Percentiles rank a stretch among this genome's conserved stretches.
phyloP scores from a whole-genome alignment of 768 basidiomycete species.

The Pleurotus tuber-regium region DNA sequence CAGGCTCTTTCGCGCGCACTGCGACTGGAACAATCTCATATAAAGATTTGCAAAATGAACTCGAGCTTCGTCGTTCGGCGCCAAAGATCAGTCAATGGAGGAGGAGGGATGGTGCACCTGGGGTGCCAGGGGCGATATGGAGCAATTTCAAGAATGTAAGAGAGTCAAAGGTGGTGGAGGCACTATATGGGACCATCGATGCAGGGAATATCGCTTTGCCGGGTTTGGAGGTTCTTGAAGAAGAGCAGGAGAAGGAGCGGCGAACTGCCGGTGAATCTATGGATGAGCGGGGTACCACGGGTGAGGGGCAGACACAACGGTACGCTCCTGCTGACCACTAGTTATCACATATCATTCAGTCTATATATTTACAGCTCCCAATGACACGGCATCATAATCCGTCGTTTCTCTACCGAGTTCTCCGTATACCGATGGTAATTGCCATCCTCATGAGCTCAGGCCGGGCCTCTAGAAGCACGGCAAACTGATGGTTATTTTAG shows the following conservation, averaged over 20 bases:
- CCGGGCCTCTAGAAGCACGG: no score
- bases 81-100: slow-evolving; percentile 41
- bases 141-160: slow-evolving; percentile 25
- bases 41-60: slow-evolving; percentile 15
- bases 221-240: slow-evolving; percentile 46
- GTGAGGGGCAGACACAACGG: no score
- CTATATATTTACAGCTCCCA: no score
- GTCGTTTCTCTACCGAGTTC: no score
- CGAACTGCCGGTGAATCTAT: slow-evolving; percentile 18
- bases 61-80: slow-evolving; percentile 24
- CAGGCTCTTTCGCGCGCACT: not conserved
- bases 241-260: slow-evolving; percentile 23
- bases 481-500: no score
- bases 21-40: slow-evolving; percentile 14
- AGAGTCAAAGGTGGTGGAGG: slow-evolving; percentile 44
- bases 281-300: slow-evolving; percentile 40
- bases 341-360: no score
- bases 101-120: slow-evolving; percentile 14
- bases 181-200: slow-evolving; percentile 50
- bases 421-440: no score
- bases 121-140: slow-evolving; percentile 22
- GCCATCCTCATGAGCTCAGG: no score
- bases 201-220: slow-evolving; percentile 28
- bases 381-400: slow-evolving; percentile 53
- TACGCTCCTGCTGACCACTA: no score